A percentile compares a stretch with the other conserved stretches of the same genome.
Conservation (phyloP, 495 filamentous ascomycete species). For the Acidiella bohemica region DNA sequence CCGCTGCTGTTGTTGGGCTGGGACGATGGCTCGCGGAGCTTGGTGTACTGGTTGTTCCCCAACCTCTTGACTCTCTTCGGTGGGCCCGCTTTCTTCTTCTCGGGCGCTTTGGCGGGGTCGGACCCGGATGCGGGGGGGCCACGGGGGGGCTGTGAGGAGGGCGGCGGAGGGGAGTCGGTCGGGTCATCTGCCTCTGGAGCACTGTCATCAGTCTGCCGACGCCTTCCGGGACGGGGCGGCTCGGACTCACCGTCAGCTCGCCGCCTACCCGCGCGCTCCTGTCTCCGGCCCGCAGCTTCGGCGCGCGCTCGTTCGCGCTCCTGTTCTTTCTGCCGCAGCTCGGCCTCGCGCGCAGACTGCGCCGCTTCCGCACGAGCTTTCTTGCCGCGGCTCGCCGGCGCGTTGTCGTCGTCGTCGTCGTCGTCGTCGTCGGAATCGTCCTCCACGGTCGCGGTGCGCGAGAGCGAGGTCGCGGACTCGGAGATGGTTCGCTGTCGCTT, state of each 20-base stretch:
- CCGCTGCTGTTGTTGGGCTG: no score
- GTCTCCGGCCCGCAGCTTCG: conserved; percentile 60
- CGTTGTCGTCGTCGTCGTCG: conserved; percentile 57
- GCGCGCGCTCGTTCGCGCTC: conserved; percentile 53
- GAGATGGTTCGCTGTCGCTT: conserved; percentile 69
- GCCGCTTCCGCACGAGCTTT: conserved; percentile 51
- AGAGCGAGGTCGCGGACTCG: conserved; percentile 39
- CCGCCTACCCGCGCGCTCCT: conserved; percentile 57
- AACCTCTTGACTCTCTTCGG: conserved; percentile 41
- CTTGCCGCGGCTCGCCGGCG: conserved; percentile 35
- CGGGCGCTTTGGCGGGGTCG: conserved; percentile 14
- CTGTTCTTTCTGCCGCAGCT: conserved; percentile 46
- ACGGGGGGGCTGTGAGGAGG: conserved; percentile 16
- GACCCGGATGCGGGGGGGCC: conserved; percentile 10
- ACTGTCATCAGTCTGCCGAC: no score
- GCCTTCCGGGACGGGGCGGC: no score
- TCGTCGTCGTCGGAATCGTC: conserved; percentile 35
- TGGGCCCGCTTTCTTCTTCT: conserved; percentile 18
- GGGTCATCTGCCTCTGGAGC: no score
- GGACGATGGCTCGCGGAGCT: conserved; percentile 1
- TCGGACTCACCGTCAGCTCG: conserved; percentile 60
- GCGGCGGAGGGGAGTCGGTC: conserved; percentile 17
- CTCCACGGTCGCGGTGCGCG: no score
- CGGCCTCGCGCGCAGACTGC: conserved; percentile 59
- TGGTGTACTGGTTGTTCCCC: conserved; percentile 76